Evolutionary conservation across 1,284 basidiomycete species (phyloP), one percentile per base, ranked within the genome.

Genomic region (Trametes hirsuta): DNA sequence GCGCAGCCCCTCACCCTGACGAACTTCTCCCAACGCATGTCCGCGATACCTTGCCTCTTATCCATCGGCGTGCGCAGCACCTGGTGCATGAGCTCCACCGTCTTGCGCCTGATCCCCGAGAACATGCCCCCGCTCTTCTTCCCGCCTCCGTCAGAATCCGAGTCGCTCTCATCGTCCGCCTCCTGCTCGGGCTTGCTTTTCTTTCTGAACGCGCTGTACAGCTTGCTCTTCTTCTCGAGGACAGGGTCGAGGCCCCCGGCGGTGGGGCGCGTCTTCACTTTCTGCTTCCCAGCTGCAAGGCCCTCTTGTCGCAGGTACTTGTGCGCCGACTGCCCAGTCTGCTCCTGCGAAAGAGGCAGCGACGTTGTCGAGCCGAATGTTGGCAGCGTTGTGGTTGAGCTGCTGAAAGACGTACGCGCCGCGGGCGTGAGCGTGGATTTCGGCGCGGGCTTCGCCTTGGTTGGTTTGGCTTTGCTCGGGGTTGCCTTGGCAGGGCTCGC

Each of bases 1-100:
- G 18, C 6, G 8, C 15, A 55, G 69, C 59, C 15, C 22, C 48
- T 50, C 51, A 84, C 85, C 76, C 81, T 84, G 39, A 85, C 63
- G 66, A 87, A 87, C 39, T 79, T 77, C 37, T 91, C 88, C 90
- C 90, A 93, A 58, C 87, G 89, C 85, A 93, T 84, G 10, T 84
- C 74, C 22, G 79, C 77, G 36, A 75, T 70, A 5, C 85, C 85
- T 61, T 81, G 77, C 66, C 80, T 86, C 53, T 84, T 81, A 55
- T 85, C 83, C 39, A 83, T 79, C 34, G 80, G 73, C 12, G 83
- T 84, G 44, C 78, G 77, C 61, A 93, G 69, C 9, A 93, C 74
- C 69, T 89, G 86, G 53, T 85, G 84, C 84, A 91, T 85, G 48
- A 79, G 79, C 18, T 68, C 75, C 37, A 75, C 76, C 6, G 86